Evolutionary conservation across 148 eudicot species (phyloP), one percentile per base, ranked within the genome.

Genomic region (Fagopyrum tataricum): DNA sequence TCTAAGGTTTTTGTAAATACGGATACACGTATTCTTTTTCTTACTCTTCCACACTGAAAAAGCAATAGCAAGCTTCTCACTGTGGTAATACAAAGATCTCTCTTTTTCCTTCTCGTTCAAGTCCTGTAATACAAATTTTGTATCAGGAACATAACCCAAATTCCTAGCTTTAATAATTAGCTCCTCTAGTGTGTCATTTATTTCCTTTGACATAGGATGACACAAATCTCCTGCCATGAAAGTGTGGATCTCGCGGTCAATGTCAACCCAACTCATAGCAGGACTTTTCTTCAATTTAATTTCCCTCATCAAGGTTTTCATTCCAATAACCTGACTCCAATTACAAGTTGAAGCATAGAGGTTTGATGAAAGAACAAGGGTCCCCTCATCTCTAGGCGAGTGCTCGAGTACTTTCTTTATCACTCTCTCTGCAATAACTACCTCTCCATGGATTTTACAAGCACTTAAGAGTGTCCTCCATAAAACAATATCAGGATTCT

Each of bases 261-360:
- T 53, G 68, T 76, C 80, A 26, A 81, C 84, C 86, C 86, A 84
- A 79, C 78, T 84, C 86, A 79, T 76, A 24, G 77, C 86, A 66
- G 80, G 80, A 58, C 44, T 81, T 71, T 83, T 83, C 71, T 76
- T 83, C 76, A 81, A 44, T 72, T 70, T 71, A 42, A 44, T 71
- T 62, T 76, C 80, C 77, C 76, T 78, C 80, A 83, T 83, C 21
- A 42, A 20, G 44, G 80, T 72, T 77, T 79, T 83, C 75, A 78
- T 75, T 46, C 75, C 73, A 7, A 74, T 43, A 72, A 83, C 84
- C 44, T 76, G 84, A 15, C 68, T 78, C 86, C 86, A 83, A 26
- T 72, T 76, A 76, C 85, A 72, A 20, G 76, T 76, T 72, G 85
- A 83, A 17, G 85, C 85, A 83, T 75, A 78, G 21, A 83, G 72